A percentile compares a stretch with the other conserved stretches of the same genome.
Evolutionary conservation across 2,329 filamentous ascomycete species (phyloP).

Genomic region (Sclerotinia borealis): DNA sequence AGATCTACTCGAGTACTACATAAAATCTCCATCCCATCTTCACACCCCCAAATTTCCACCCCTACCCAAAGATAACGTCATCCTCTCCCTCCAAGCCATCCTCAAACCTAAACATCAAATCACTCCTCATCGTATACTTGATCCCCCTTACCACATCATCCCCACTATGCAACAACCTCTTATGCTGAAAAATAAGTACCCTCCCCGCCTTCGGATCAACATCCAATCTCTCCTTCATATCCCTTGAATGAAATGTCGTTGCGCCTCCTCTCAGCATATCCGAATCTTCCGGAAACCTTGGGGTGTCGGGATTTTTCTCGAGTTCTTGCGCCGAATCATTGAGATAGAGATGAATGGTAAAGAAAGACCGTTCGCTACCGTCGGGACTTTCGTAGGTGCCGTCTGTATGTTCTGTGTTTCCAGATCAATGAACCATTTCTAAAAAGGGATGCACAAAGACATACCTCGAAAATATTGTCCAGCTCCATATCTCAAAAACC

Average conservation of each 20-base stretch:
- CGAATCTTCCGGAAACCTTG: not conserved
- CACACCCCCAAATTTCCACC: not conserved
- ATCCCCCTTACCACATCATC: constrained; percentile 44
- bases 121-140: constrained; percentile 53
- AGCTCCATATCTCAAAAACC: constrained; percentile 65
- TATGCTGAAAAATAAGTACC: constrained; percentile 56
- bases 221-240: constrained; percentile 41
- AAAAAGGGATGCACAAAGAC: constrained; percentile 17
- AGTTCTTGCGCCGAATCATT: constrained; percentile 43
- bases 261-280: constrained; percentile 36
- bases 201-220: constrained; percentile 51
- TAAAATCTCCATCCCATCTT: too few species aligned
- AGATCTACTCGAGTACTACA: too few species aligned
- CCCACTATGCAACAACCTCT: constrained; percentile 45
- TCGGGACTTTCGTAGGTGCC: constrained; percentile 45
- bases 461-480: constrained; percentile 64
- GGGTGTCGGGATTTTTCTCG: constrained; percentile 20
- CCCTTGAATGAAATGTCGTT: constrained; percentile 46
- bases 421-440: not conserved
- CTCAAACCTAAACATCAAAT: constrained; percentile 44
- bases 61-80: not conserved
- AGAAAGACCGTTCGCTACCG: constrained; percentile 33
- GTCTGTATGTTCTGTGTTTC: constrained; percentile 1
- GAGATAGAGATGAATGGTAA: constrained; percentile 52
- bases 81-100: not conserved